Percentiles rank a stretch among this genome's conserved stretches.
These are phyloP conservation scores for Isoetes engelmannii DNA, from an alignment of 83 land plant species.

Conservation along the genomic window DNA sequence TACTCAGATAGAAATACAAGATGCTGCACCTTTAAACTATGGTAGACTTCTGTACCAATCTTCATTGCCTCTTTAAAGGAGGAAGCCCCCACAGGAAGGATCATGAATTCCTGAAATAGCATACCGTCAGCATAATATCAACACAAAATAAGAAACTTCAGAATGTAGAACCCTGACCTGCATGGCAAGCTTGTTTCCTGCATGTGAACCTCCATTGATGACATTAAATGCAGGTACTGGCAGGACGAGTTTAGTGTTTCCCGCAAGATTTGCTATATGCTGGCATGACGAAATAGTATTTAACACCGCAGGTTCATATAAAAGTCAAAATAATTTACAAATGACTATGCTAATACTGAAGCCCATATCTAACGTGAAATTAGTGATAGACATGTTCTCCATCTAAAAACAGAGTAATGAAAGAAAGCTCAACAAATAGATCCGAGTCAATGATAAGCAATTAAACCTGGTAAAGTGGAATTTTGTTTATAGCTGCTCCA, in stretches of 20 bases:
- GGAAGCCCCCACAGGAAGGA: slow-evolving; percentile 85
- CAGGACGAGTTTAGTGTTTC: slow-evolving; percentile 72
- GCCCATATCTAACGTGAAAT: too few relatives aligned
- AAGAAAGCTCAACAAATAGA: background rate
- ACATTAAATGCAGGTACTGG: slow-evolving; percentile 99
- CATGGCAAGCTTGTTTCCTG: slow-evolving; percentile 99
- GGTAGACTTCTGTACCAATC: slow-evolving; percentile 94
- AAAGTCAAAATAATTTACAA: too few relatives aligned
- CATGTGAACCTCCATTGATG: slow-evolving; percentile 97
- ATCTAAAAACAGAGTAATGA: slow-evolving; percentile 5
- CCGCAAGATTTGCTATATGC: slow-evolving; percentile 94
- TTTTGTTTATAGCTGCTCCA: slow-evolving; percentile 69
- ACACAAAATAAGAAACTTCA: too few relatives aligned
- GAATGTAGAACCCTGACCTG: slow-evolving; percentile 33
- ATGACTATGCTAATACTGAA: too few relatives aligned
- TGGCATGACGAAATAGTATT: slow-evolving; percentile 22
- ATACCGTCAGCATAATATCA: too few relatives aligned
- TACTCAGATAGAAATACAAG: background rate
- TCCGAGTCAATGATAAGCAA: too few relatives aligned
- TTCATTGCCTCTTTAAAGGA: slow-evolving; percentile 96
- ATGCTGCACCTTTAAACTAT: slow-evolving; percentile 59
- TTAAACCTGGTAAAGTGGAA: slow-evolving; percentile 33
- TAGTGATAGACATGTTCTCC: too few relatives aligned
- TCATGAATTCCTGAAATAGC: slow-evolving; percentile 79
- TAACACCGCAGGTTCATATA: too few relatives aligned